Base-by-base conservation (phyloP, 2,329 filamentous ascomycete genomes). In the Colletotrichum sansevieriae region DNA sequence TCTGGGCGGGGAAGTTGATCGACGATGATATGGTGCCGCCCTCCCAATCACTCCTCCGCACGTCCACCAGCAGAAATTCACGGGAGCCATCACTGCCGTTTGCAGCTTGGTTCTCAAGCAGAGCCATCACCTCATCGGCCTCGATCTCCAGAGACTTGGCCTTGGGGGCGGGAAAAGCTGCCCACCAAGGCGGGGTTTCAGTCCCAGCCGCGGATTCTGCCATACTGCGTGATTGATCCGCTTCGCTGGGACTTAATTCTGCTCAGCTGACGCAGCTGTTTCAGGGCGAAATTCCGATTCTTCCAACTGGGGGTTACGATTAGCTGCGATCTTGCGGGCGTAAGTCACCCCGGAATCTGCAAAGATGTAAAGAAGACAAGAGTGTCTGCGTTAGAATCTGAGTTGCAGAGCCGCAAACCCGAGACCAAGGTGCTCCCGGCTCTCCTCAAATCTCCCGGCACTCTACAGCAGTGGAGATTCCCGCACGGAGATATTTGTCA, bases 11-110 rank as follows among this genome's bases (percentile, higher is more conserved):
- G 13, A 88, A 77, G 71, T 89, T 88, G 70, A 91, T 80, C 1
- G 88, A 89, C 2, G 83, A 84, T 9, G 78, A 78, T 63, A 91
- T 85, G 0, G 88, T 90, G 46, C 88, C 89, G 29, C 90, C 89
- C 73, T 83, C 82, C 78, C 83, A 85, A 71, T 88, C 86, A 3
- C 77, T 81, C 29, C 85, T 80, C 18, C 85, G 82, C n/a, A 88
- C 82, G 72, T 88, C 86, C 12, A 88, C 82, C 3, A 87, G 76
- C 18, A 86, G 74, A 54, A 85, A 84, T 8, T 80, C 75, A 29
- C 76, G 75, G 0, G 74, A 72, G 1, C 72, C 73, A 7, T 74
- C 73, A 13, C 74, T 63, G 0, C 66, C 76, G 3, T 75, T 73
- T 18, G 77, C 75, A 63, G 76, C 74, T 7, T 78, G 75, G 37